These are phyloP conservation scores for Taphrina wiesneri DNA, from an alignment of 1,139 yeast genomes.

Conservation along the genomic window DNA sequence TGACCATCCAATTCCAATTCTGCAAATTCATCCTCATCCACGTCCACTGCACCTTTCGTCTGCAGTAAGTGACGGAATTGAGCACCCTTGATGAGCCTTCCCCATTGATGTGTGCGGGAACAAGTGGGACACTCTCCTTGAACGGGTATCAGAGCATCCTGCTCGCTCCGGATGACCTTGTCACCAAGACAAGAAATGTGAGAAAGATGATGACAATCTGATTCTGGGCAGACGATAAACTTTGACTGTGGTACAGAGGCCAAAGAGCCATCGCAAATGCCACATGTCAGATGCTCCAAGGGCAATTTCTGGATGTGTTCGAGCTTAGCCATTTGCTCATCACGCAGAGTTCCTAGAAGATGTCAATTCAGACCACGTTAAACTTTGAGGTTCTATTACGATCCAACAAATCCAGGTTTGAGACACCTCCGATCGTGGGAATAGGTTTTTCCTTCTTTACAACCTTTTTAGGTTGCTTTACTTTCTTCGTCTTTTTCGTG, in stretches of 20 bases:
- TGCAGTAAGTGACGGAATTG: slow-evolving; percentile 18
- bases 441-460: neutral
- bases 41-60: slow-evolving; percentile 10
- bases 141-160: slow-evolving; percentile 1
- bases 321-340: neutral
- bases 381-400: neutral
- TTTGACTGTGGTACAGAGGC: neutral
- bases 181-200: slow-evolving; percentile 23
- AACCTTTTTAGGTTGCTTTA: neutral
- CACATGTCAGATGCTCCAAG: neutral
- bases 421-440: slow-evolving; percentile 8
- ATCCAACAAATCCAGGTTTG: slow-evolving; percentile 22
- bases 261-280: neutral
- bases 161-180: neutral
- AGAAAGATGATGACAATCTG: slow-evolving; percentile 4
- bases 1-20: slow-evolving; percentile 17
- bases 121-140: slow-evolving; percentile 28
- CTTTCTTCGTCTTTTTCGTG: neutral
- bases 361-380: neutral
- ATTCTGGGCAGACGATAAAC: slow-evolving; percentile 16
- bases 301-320: neutral
- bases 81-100: slow-evolving; percentile 20
- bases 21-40: slow-evolving; percentile 18
- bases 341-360: neutral
- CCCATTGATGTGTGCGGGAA: slow-evolving; percentile 4